Conservation (phyloP, 2,329 filamentous ascomycete genomes). For the Aspergillus sp. region DNA sequence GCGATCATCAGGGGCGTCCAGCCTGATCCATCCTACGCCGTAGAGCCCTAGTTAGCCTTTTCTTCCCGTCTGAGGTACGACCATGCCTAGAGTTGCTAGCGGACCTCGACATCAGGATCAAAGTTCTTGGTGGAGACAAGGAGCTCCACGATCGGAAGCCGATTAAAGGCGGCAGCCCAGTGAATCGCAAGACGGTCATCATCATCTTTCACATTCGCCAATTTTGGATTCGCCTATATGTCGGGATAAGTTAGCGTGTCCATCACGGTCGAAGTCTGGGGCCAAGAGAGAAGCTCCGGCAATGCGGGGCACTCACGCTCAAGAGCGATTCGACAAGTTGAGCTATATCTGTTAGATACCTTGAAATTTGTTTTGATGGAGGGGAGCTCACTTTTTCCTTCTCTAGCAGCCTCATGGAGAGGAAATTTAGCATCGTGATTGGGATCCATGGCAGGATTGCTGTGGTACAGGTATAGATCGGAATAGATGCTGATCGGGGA, state of each 20-base stretch:
- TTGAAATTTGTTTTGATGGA: not conserved
- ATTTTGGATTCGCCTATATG: conserved; percentile 70
- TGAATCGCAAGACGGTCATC: conserved; percentile 89
- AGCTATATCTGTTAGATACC: conserved; percentile 48
- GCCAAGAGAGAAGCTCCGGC: conserved; percentile 1
- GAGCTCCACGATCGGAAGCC: conserved; percentile 68
- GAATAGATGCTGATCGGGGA: conserved; percentile 5
- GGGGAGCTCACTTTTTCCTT: conserved; percentile 67
- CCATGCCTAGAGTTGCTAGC: not conserved
- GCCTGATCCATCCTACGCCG: conserved; percentile 44
- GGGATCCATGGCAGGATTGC: conserved; percentile 34
- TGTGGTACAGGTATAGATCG: conserved; percentile 2
- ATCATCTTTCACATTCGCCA: conserved; percentile 70
- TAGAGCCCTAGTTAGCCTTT: not conserved
- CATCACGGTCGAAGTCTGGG: not conserved
- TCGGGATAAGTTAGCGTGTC: not conserved
- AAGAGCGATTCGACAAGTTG: conserved; percentile 71
- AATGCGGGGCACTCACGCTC: conserved; percentile 51
- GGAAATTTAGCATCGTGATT: conserved; percentile 65
- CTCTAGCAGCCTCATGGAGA: conserved; percentile 81
- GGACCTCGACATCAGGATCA: conserved; percentile 76
- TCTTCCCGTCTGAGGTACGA: not conserved
- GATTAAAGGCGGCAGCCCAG: conserved; percentile 88
- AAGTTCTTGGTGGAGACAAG: conserved; percentile 70
- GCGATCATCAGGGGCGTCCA: conserved; percentile 54